Percentiles rank a stretch among this genome's conserved stretches.
phyloP scores from a whole-genome alignment of 108 stramenopile species.

The Schizochytrium sp. region DNA sequence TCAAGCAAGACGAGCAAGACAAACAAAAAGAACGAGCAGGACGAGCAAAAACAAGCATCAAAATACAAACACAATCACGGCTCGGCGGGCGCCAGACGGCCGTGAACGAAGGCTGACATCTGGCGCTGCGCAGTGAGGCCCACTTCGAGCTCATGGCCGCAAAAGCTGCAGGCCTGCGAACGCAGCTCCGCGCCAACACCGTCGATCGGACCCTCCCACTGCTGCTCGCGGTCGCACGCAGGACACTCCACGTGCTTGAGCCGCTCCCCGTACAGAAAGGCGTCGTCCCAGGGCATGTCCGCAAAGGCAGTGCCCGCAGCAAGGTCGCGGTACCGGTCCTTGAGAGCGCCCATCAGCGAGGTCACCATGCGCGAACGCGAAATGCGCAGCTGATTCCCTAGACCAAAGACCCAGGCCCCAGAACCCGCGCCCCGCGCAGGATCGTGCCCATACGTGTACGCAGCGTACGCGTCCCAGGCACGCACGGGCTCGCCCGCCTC shows the following conservation, averaged over 20 bases:
- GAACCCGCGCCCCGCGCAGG: neutral
- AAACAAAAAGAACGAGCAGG: too few relatives aligned
- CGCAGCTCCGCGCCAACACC: neutral
- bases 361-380: neutral
- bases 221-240: neutral
- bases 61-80: neutral
- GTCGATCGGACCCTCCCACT: neutral
- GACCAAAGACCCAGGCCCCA: neutral
- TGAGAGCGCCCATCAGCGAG: neutral
- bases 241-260: neutral
- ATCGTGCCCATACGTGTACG: neutral
- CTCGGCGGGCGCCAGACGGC: neutral
- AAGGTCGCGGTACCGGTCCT: neutral
- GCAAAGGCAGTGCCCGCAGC: neutral
- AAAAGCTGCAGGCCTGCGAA: neutral
- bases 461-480: neutral
- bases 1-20: too few relatives aligned
- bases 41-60: too few relatives aligned
- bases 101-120: neutral
- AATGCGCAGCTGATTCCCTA: neutral
- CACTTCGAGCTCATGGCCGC: neutral
- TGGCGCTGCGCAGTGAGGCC: neutral
- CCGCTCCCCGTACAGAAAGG: neutral
- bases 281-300: conserved; percentile 1
- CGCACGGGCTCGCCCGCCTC: neutral